Evolutionary conservation across 2,329 filamentous ascomycete genomes (phyloP).

Genomic region (Fusarium sp.): DNA sequence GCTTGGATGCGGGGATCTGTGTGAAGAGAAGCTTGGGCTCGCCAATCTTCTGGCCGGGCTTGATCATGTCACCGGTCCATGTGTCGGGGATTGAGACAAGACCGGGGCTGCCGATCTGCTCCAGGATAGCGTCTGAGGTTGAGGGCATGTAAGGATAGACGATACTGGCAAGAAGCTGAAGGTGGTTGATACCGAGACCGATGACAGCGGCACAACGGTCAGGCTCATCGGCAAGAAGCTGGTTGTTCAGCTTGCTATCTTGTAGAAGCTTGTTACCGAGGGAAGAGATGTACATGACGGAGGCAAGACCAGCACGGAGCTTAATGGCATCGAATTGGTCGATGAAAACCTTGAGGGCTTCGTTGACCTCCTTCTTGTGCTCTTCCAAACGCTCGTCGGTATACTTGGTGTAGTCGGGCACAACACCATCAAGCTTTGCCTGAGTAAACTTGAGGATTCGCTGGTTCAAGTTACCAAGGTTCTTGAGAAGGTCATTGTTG

Average conservation of each 20-base stretch:
- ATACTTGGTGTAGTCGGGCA: slow-evolving; percentile 73
- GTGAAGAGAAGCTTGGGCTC: slow-evolving; percentile 83
- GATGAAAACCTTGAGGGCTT: slow-evolving; percentile 74
- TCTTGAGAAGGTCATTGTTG: slow-evolving; percentile 88
- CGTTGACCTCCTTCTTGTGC: slow-evolving; percentile 73
- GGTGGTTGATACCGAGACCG: slow-evolving; percentile 84
- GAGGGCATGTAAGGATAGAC: slow-evolving; percentile 87
- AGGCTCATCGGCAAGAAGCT: slow-evolving; percentile 66
- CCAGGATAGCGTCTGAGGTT: slow-evolving; percentile 79
- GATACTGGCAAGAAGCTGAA: slow-evolving; percentile 83
- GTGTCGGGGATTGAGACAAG: slow-evolving; percentile 70
- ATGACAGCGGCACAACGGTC: slow-evolving; percentile 71
- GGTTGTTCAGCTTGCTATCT: slow-evolving; percentile 66
- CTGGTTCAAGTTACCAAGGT: slow-evolving; percentile 81
- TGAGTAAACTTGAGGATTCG: slow-evolving; percentile 81
- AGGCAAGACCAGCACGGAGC: slow-evolving; percentile 74
- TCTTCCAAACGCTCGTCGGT: slow-evolving; percentile 66
- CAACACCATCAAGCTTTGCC: slow-evolving; percentile 77
- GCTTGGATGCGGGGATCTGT: slow-evolving; percentile 85
- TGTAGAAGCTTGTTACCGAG: slow-evolving; percentile 65
- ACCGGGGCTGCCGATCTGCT: slow-evolving; percentile 75
- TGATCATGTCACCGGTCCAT: slow-evolving; percentile 72
- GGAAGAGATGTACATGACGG: slow-evolving; percentile 75
- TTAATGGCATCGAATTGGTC: slow-evolving; percentile 77
- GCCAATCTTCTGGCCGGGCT: slow-evolving; percentile 83